Conservation (phyloP, 2,329 filamentous ascomycete species). For the Fusarium sp. region DNA sequence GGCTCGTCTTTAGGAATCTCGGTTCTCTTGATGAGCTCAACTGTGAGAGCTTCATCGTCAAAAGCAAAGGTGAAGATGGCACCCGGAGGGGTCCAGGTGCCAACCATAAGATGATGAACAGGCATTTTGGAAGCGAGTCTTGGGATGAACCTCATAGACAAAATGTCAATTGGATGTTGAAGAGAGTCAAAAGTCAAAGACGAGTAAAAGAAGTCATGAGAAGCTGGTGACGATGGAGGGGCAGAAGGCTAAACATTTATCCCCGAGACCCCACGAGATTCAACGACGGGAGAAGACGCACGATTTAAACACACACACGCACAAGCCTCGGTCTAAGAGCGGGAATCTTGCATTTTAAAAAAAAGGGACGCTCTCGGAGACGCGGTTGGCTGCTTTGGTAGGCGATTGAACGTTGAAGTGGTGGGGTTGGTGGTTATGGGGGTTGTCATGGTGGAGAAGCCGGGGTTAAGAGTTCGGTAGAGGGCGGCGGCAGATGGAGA, state of each 20-base stretch:
- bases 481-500: constrained; percentile 33
- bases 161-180: background rate
- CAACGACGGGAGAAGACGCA: background rate
- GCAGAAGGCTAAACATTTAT: constrained; percentile 43
- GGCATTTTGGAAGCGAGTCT: constrained; percentile 66
- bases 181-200: background rate
- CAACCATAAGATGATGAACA: constrained; percentile 87
- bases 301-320: background rate
- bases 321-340: background rate
- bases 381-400: background rate
- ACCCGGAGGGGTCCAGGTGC: constrained; percentile 89
- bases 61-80: constrained; percentile 92
- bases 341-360: background rate
- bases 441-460: constrained; percentile 18
- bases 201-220: background rate
- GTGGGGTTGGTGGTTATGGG: constrained; percentile 14
- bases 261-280: constrained; percentile 32
- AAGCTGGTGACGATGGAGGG: constrained; percentile 16
- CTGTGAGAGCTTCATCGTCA: constrained; percentile 80
- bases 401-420: background rate
- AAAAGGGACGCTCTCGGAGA: background rate
- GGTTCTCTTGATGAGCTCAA: constrained; percentile 82
- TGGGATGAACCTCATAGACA: constrained; percentile 4
- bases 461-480: constrained; percentile 30
- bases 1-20: constrained; percentile 85